Evolutionary conservation across 345 rosid genomes (phyloP).

Genomic region (Noccaea bulbosa): DNA sequence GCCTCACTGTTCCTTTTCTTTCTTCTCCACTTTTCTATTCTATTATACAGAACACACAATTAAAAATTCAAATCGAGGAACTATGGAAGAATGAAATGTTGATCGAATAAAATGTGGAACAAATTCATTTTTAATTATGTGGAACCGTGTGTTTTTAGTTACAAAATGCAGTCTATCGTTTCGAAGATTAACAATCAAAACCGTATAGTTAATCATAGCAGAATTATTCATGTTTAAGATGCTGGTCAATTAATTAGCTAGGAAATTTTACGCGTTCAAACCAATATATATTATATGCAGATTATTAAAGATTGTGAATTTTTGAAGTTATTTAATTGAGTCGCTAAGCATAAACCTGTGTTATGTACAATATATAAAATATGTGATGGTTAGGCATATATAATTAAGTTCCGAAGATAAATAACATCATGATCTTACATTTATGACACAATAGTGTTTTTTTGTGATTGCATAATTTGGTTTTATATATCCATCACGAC

Average conservation of each 20-base stretch:
- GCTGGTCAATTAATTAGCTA: constrained; percentile 4
- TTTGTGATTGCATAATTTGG: constrained; percentile 30
- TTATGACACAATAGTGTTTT: constrained; percentile 5
- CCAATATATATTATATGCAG: neutral
- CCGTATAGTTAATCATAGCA: neutral
- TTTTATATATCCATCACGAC: constrained; percentile 41
- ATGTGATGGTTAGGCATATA: constrained; percentile 3
- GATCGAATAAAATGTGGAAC: constrained; percentile 27
- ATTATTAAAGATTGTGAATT: neutral
- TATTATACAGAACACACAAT: neutral
- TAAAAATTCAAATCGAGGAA: constrained; percentile 10
- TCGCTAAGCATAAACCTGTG: neutral
- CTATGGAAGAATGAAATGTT: constrained; percentile 29
- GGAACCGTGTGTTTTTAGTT: neutral
- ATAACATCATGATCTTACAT: constrained; percentile 15
- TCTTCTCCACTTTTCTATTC: constrained; percentile 32
- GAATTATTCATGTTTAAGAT: neutral
- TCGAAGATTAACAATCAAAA: neutral
- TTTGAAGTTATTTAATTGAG: neutral
- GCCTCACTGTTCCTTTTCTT: constrained; percentile 41
- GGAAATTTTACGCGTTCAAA: neutral
- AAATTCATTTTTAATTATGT: neutral
- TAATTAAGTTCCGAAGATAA: neutral
- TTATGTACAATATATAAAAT: neutral
- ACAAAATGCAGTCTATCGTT: neutral